These are phyloP conservation scores for Termitomyces sp. DNA, from an alignment of 768 basidiomycete genomes.

Conservation along the genomic window DNA sequence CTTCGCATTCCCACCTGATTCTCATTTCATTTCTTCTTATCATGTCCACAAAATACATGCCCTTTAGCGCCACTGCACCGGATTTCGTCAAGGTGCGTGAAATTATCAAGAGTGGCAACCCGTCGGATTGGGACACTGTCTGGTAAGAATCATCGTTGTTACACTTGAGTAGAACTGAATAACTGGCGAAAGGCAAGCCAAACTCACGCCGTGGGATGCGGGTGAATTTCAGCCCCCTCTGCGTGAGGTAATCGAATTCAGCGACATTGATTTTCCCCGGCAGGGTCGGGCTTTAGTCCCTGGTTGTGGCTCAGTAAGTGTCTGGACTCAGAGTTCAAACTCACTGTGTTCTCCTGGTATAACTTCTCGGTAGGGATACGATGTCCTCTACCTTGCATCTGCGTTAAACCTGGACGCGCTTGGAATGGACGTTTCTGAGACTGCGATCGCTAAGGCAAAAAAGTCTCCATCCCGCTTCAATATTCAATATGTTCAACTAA, in stretches of 20 bases:
- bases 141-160: constrained; percentile 6
- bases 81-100: constrained; percentile 5
- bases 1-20: background rate
- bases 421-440: constrained; percentile 55
- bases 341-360: background rate
- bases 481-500: background rate
- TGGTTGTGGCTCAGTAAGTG: background rate
- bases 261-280: constrained; percentile 38
- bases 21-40: background rate
- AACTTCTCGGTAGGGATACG: constrained; percentile 46
- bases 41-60: background rate
- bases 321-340: background rate
- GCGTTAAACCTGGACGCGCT: constrained; percentile 42
- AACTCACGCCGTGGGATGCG: constrained; percentile 62
- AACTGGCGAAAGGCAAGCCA: constrained; percentile 23
- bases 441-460: constrained; percentile 46
- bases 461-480: constrained; percentile 21
- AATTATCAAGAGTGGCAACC: constrained; percentile 22
- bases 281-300: constrained; percentile 30
- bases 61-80: background rate
- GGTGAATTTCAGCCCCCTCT: constrained; percentile 55
- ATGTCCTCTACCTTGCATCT: constrained; percentile 51
- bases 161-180: too few species aligned
- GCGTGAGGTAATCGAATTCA: constrained; percentile 44
- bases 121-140: constrained; percentile 24